A percentile compares a stretch with the other conserved stretches of the same genome.
phyloP scores from a whole-genome alignment of 768 basidiomycete species.

The Royoungia palumana region DNA sequence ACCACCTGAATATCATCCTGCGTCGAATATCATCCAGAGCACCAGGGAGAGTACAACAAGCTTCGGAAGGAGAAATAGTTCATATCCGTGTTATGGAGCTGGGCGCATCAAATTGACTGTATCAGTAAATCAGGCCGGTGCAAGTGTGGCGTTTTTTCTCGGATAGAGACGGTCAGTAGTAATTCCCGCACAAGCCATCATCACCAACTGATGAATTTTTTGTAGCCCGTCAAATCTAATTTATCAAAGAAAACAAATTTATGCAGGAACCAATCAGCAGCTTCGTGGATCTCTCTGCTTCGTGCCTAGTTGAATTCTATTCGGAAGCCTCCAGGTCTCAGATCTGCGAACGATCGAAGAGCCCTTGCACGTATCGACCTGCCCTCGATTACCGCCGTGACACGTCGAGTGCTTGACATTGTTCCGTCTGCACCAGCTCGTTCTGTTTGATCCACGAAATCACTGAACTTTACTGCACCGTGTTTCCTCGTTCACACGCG shows the following conservation, averaged over 20 bases:
- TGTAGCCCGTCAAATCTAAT: conserved; percentile 1
- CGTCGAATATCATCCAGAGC: conserved; percentile 6
- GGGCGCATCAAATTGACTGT: conserved; percentile 16
- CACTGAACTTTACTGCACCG: conserved; percentile 14
- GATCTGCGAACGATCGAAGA: neutral
- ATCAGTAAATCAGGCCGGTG: conserved; percentile 6
- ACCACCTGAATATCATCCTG: conserved; percentile 15
- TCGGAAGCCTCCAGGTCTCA: neutral
- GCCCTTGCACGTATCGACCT: neutral
- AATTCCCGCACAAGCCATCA: conserved; percentile 19
- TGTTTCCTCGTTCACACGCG: conserved; percentile 22
- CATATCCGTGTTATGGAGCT: conserved; percentile 25
- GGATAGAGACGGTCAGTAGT: conserved; percentile 8
- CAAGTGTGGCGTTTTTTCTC: conserved; percentile 8
- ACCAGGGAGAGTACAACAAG: neutral
- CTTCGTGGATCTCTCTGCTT: conserved; percentile 9
- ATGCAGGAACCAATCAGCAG: conserved; percentile 9
- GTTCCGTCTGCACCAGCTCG: conserved; percentile 5
- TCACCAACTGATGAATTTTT: conserved; percentile 5
- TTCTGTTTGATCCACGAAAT: conserved; percentile 10
- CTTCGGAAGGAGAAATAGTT: conserved; percentile 11
- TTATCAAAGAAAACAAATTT: conserved; percentile 10
- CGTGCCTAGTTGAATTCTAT: conserved; percentile 1
- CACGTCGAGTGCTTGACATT: neutral
- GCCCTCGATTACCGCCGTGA: neutral